Evolutionary conservation across 495 filamentous ascomycete genomes (phyloP), one percentile per base, ranked within the genome.

Genomic region (Usnea hakonensis): DNA sequence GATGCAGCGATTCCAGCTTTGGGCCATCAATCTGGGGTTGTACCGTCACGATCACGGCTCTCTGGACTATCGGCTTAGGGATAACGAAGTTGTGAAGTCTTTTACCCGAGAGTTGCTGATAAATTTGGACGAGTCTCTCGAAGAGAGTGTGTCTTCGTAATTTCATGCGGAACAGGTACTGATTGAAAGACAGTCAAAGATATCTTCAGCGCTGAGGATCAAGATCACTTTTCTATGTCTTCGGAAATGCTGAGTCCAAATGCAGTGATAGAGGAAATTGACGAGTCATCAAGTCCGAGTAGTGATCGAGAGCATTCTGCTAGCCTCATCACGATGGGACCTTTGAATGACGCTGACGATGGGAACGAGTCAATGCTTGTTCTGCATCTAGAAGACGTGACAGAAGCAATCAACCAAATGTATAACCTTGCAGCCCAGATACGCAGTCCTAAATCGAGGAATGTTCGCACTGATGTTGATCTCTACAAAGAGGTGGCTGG

Each of bases 51-150:
- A 69, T 11, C 64, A 67, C 21, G 57, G 64, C 19, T 72, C 70
- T 14, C 44, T 71, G 17, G 70, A 72, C 36, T 70, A 67, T 36
- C 62, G 69, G 17, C 36, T 72, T 28, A 52, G 64, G 23, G 70
- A 69, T 37, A 58, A 68, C 16, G 23, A 60, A 19, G 41, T 46
- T 19, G 13, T 58, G 11, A 37, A 5, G 16, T 33, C 33, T 9
- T 56, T 50, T 16, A 53, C 46, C 19, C 28, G 28, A 9, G 30
- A 50, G n/a, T n/a, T 53, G 23, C 52, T 65, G 19, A 11, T 5
- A 8, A 57, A 52, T 13, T 35, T 65, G 32, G 30, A 36, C 11
- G 36, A 52, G 2, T 21, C 23, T 36, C 54, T 65, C 28, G 14
- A 46, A 21, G 54, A 38, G 43, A 52, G 59, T 65, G 23, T 30